Evolutionary conservation across 83 land plant species (phyloP).

Genomic region (Picea abies): DNA sequence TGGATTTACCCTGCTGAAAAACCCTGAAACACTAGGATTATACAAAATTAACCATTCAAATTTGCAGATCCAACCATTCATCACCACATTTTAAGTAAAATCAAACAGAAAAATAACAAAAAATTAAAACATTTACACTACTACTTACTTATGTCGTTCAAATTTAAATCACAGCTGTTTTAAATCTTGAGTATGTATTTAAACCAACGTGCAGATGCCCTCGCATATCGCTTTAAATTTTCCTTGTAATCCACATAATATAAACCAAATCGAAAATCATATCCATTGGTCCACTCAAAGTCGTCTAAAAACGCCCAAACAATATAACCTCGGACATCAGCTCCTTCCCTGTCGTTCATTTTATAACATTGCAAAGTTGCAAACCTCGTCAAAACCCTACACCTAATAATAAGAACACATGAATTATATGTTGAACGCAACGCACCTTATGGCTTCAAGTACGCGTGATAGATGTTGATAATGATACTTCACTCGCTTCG

Average conservation of each 20-base stretch:
- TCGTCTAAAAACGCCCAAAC: conserved; percentile 68
- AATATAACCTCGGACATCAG: conserved; percentile 64
- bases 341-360: conserved; percentile 52
- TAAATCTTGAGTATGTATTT: neutral
- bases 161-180: too few species aligned
- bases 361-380: neutral
- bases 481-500: neutral
- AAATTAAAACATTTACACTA: too few species aligned
- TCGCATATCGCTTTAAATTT: conserved; percentile 56
- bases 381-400: neutral
- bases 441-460: neutral
- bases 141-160: too few species aligned
- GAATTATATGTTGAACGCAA: neutral
- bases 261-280: conserved; percentile 61
- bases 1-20: too few species aligned
- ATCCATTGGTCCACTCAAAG: conserved; percentile 72
- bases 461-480: neutral
- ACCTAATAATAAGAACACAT: neutral
- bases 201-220: neutral
- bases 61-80: too few species aligned
- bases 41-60: too few species aligned
- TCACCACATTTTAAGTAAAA: too few species aligned
- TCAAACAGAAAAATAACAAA: too few species aligned
- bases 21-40: too few species aligned
- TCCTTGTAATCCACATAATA: conserved; percentile 69